These are phyloP conservation scores for Thelonectria blattea DNA, from an alignment of 2,329 filamentous ascomycete genomes.

Conservation along the genomic window DNA sequence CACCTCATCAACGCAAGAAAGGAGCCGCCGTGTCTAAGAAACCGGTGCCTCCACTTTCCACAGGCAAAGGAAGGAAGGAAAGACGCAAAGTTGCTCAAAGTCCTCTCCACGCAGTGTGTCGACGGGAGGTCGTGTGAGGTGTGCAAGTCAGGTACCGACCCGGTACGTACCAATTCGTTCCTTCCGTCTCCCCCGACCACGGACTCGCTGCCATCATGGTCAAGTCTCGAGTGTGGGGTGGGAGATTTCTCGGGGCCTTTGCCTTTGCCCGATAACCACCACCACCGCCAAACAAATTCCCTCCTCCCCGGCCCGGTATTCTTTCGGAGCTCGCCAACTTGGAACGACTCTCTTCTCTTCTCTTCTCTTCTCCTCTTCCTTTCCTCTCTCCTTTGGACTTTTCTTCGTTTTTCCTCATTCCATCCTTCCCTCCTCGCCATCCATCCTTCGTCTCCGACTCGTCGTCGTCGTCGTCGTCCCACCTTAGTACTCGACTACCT, in stretches of 20 bases:
- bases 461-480: constrained; percentile 2
- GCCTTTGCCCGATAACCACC: constrained; percentile 23
- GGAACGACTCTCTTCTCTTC: constrained; percentile 17
- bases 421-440: constrained; percentile 20
- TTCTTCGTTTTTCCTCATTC: constrained; percentile 17
- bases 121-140: too few species aligned
- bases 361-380: constrained; percentile 11
- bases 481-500: neutral
- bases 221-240: constrained; percentile 6
- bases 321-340: constrained; percentile 35
- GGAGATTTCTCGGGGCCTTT: constrained; percentile 28
- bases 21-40: neutral
- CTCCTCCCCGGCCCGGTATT: constrained; percentile 40
- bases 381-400: constrained; percentile 5
- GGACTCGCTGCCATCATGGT: neutral
- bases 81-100: neutral
- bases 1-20: too few species aligned
- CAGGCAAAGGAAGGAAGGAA: too few species aligned
- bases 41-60: neutral
- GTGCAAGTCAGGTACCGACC: neutral
- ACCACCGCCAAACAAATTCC: constrained; percentile 37
- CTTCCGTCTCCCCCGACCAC: neutral
- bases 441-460: constrained; percentile 14
- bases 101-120: neutral
- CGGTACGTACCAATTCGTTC: neutral